These are phyloP conservation scores for Ambrosiella xylebori DNA, from an alignment of 2,329 filamentous ascomycete genomes.

Conservation along the genomic window DNA sequence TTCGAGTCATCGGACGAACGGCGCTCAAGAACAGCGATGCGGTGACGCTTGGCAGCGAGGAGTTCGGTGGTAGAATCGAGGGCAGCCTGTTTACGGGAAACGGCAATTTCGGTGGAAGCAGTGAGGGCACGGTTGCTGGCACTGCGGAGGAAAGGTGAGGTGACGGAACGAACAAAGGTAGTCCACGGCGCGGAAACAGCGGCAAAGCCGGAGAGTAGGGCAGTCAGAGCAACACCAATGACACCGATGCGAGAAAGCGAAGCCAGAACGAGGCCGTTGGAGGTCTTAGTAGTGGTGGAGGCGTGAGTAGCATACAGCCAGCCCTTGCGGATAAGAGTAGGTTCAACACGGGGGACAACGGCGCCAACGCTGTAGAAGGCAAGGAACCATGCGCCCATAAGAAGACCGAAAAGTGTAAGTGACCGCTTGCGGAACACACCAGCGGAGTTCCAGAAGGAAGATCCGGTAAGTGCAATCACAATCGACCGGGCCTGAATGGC, in stretches of 20 bases:
- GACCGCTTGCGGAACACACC: conserved; percentile 16
- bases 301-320: conserved; percentile 6
- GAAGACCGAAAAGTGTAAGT: conserved; percentile 44
- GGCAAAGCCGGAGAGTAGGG: conserved; percentile 72
- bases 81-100: conserved; percentile 61
- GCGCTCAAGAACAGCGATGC: conserved; percentile 51
- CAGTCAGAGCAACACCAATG: conserved; percentile 75
- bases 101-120: conserved; percentile 54
- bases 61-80: conserved; percentile 66
- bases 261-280: conserved; percentile 27
- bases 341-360: conserved; percentile 32
- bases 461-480: conserved; percentile 38
- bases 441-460: conserved; percentile 31
- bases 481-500: conserved; percentile 56
- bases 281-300: conserved; percentile 14
- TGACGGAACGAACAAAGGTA: conserved; percentile 40
- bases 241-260: conserved; percentile 59
- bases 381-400: conserved; percentile 52
- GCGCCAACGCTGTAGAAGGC: conserved; percentile 62
- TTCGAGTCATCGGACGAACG: conserved; percentile 17
- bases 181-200: conserved; percentile 82
- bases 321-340: conserved; percentile 11
- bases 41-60: conserved; percentile 54
- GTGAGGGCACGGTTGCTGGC: conserved; percentile 20
- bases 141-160: conserved; percentile 29